Evolutionary conservation across 2,329 filamentous ascomycete species (phyloP), one percentile per base, ranked within the genome.

Genomic region (Coleophoma cylindrospora): DNA sequence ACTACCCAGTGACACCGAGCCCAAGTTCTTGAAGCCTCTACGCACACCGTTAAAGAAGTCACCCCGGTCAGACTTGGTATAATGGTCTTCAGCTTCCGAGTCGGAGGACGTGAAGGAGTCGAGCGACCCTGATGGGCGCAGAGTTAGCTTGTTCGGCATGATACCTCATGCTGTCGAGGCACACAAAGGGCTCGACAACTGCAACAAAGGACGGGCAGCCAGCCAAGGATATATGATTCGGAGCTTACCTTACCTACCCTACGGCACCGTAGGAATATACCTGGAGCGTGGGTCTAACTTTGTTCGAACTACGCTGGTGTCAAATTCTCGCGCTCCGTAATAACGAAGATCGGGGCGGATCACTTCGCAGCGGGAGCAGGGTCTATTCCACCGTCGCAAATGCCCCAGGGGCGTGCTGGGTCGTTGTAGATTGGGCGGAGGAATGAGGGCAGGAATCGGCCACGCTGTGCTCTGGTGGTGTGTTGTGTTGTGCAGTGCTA

Each of bases 61-160:
- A 21, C 40, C 48, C 47, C 54, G 49, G 34, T 59, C 58, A 33
- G 52, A 41, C 14, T 45, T 37, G 10, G 46, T 33, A 32, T 45
- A 37, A 17, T 58, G 56, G 38, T 61, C 60, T 34, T 58, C 59
- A 41, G 46, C 45, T 40, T 53, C 48, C 14, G 55, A 55, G 36
- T 63, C 61, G 34, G 54, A 54, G 21, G 56, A 51, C 19, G 49
- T 49, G 34, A 56, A 59, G 48, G 58, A 58, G 34, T 56, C 40
- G 54, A 57, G 50, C 49, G 59, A 57, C 54, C 56, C 61, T 61
- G 52, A 36, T 49, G 61, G 57, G 50, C 55, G 55, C 51, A 57
- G 55, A 50, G 58, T 64, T 50, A 64, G 60, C 58, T 60, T 57
- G 48, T 64, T 56, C 54, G 61, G 49, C 62, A 64, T 65, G 51